A percentile compares a stretch with the other conserved stretches of the same genome.
Evolutionary conservation across 768 basidiomycete species (phyloP).

Genomic region (Rhodotorula diobovata): DNA sequence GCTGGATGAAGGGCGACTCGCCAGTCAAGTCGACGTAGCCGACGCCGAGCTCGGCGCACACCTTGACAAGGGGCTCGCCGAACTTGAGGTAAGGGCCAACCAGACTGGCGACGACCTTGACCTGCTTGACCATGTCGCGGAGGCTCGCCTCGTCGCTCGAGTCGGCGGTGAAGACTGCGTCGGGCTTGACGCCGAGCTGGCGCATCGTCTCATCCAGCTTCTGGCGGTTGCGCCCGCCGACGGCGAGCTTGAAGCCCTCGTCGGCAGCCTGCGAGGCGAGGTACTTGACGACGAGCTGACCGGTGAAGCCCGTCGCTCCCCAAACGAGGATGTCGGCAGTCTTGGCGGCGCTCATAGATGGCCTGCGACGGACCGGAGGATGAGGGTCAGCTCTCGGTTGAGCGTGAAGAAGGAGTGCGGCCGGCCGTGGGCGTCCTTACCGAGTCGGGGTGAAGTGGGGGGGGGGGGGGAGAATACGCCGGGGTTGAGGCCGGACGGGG

Average conservation of each 20-base stretch:
- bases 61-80: conserved; percentile 72
- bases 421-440: no score
- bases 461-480: no score
- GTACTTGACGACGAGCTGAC: conserved; percentile 64
- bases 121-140: conserved; percentile 57
- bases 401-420: no score
- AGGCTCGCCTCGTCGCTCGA: conserved; percentile 54
- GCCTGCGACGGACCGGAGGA: no score
- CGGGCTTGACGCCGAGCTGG: conserved; percentile 52
- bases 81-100: conserved; percentile 68
- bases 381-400: not conserved
- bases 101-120: conserved; percentile 65
- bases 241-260: conserved; percentile 59
- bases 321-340: conserved; percentile 60
- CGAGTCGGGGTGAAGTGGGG: no score
- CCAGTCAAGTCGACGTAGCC: conserved; percentile 82
- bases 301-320: conserved; percentile 62
- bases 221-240: conserved; percentile 64
- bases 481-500: no score
- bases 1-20: conserved; percentile 63
- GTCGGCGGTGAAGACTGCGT: conserved; percentile 59
- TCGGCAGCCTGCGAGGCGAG: conserved; percentile 62
- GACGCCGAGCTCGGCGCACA: conserved; percentile 66
- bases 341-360: not conserved
- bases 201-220: conserved; percentile 59